Conservation (phyloP, 179 eudicot genomes). For the Vitellaria paradoxa region DNA sequence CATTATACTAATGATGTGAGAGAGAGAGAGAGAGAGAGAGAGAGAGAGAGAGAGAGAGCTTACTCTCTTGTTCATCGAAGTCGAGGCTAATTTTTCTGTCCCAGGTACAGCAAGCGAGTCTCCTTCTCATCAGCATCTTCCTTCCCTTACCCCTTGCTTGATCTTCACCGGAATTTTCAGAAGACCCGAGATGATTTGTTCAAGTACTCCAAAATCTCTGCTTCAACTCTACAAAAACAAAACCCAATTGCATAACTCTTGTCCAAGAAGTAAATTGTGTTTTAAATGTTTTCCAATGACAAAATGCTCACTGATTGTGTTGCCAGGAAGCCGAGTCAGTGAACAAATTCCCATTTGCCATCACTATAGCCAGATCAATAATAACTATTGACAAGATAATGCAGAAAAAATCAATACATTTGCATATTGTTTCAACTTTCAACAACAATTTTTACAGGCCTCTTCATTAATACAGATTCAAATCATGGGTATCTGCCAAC, state of each 20-base stretch:
- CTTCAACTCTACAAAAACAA: not conserved
- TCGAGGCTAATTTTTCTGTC: constrained; percentile 72
- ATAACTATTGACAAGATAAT: not conserved
- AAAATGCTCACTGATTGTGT: not conserved
- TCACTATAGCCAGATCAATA: not conserved
- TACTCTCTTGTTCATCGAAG: constrained; percentile 77
- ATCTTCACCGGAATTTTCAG: not conserved
- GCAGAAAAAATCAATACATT: not conserved
- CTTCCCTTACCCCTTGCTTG: not conserved
- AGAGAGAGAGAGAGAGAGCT: constrained; percentile 19
- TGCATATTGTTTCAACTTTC: too few species aligned
- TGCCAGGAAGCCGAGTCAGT: not conserved
- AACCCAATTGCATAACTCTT: not conserved
- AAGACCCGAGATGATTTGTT: too few species aligned
- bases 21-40: constrained; percentile 11
- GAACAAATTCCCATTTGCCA: not conserved
- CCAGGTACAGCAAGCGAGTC: constrained; percentile 62
- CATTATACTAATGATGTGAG: not conserved
- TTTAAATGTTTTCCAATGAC: too few species aligned
- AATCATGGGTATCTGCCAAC: too few species aligned
- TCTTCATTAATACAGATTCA: too few species aligned
- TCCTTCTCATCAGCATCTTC: constrained; percentile 43
- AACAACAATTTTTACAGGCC: too few species aligned
- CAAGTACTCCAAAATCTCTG: not conserved
- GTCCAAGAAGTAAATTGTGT: too few species aligned